Conservation (phyloP, 371 early-diverging fungal species). For the Rozella allomycis region DNA sequence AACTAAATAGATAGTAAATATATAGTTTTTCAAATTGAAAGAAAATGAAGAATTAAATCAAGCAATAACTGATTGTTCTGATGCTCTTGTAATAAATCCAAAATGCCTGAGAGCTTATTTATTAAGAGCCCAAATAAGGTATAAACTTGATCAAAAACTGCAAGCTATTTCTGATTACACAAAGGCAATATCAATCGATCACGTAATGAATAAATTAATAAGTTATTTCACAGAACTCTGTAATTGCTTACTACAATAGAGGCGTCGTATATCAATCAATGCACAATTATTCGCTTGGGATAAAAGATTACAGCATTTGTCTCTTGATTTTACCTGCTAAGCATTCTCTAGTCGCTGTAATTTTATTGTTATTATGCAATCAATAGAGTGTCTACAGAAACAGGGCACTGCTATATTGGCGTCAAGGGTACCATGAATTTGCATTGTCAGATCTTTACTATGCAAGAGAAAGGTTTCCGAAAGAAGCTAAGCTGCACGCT, state of each 20-base stretch:
- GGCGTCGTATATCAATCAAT: slow-evolving; percentile 20
- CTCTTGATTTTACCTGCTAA: too few species aligned
- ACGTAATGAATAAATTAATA: slow-evolving; percentile 4
- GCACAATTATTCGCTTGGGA: slow-evolving; percentile 13
- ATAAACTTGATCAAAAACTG: slow-evolving; percentile 12
- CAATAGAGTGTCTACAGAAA: slow-evolving; percentile 23
- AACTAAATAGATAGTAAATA: slow-evolving; percentile 5
- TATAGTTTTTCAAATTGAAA: too few species aligned
- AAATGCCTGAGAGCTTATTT: slow-evolving; percentile 18
- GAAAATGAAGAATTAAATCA: too few species aligned
- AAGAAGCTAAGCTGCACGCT: slow-evolving; percentile 15
- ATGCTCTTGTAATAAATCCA: slow-evolving; percentile 20
- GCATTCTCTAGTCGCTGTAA: too few species aligned
- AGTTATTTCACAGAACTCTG: slow-evolving; percentile 6
- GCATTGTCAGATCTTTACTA: slow-evolving; percentile 19
- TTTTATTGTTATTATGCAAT: too few species aligned
- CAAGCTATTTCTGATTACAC: slow-evolving; percentile 20
- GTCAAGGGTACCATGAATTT: slow-evolving; percentile 18
- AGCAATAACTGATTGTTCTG: slow-evolving; percentile 25
- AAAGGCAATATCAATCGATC: slow-evolving; percentile 14
- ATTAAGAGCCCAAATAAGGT: slow-evolving; percentile 17
- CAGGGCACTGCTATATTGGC: slow-evolving; percentile 26
- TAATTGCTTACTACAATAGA: slow-evolving; percentile 24
- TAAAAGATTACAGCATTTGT: slow-evolving; percentile 26
- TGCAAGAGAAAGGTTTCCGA: slow-evolving; percentile 16